Percentiles rank a stretch among this genome's conserved stretches.
These are phyloP conservation scores for Fraxinus angustifolia DNA, from an alignment of 305 asterid species.

Conservation along the genomic window DNA sequence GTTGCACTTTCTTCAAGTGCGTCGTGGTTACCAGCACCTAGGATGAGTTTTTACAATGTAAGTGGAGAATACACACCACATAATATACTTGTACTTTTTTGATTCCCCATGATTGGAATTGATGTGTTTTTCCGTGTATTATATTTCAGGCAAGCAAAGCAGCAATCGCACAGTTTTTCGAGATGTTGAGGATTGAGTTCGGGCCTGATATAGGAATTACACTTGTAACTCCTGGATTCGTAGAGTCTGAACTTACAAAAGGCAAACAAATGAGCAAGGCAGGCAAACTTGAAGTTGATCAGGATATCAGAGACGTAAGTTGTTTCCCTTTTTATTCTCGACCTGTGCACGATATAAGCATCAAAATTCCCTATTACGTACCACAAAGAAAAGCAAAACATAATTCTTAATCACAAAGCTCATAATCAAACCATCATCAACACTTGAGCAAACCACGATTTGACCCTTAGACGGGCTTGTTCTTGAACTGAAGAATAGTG, in stretches of 20 bases:
- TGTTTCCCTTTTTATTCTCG: not conserved
- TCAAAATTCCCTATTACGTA: not conserved
- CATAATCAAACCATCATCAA: not conserved
- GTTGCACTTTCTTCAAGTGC: slow-evolving; percentile 61
- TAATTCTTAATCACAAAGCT: not conserved
- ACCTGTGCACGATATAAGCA: not conserved
- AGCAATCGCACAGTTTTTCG: slow-evolving; percentile 70
- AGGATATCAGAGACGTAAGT: slow-evolving; percentile 62
- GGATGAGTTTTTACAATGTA: slow-evolving; percentile 67
- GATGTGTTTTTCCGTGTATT: not conserved
- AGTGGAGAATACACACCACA: not conserved
- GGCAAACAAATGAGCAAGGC: slow-evolving; percentile 50
- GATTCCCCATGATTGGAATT: not conserved
- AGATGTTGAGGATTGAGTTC: slow-evolving; percentile 70
- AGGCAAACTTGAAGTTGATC: slow-evolving; percentile 46
- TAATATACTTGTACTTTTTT: not conserved
- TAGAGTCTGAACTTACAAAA: slow-evolving; percentile 64
- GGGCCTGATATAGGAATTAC: slow-evolving; percentile 66
- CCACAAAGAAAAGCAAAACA: not conserved
- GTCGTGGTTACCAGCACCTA: slow-evolving; percentile 72
- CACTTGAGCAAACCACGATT: not conserved
- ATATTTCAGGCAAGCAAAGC: slow-evolving; percentile 76
- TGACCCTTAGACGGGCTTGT: not conserved
- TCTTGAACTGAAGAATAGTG: not conserved
- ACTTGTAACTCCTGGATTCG: slow-evolving; percentile 58